A percentile compares a stretch with the other conserved stretches of the same genome.
These are phyloP conservation scores for Aurinia saxatilis DNA, from an alignment of 345 rosid species.

Conservation along the genomic window DNA sequence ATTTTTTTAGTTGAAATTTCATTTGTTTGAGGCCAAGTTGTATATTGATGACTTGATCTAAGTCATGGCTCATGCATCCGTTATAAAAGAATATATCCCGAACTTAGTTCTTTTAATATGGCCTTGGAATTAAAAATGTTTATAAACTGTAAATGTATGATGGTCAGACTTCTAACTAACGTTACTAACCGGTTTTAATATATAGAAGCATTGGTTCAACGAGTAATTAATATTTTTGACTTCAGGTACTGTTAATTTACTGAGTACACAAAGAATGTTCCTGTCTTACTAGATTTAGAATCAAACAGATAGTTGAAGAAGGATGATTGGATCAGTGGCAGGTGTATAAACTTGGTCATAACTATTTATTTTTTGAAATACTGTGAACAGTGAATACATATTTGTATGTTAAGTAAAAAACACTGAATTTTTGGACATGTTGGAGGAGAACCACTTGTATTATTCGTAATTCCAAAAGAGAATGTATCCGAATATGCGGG, in stretches of 20 bases:
- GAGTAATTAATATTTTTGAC: not conserved
- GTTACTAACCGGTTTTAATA: not conserved
- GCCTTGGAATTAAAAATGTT: too few relatives aligned
- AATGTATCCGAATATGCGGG: constrained; percentile 13
- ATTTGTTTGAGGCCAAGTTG: not conserved
- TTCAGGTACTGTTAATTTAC: not conserved
- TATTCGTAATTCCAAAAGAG: constrained; percentile 17
- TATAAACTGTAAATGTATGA: not conserved
- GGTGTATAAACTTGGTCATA: too few relatives aligned
- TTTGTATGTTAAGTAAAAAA: constrained; percentile 2
- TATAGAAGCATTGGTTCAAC: not conserved
- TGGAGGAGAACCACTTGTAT: constrained; percentile 22
- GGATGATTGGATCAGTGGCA: too few relatives aligned
- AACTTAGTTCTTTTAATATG: not conserved
- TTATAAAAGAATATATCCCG: not conserved
- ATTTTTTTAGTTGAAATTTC: too few relatives aligned
- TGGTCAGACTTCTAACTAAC: not conserved
- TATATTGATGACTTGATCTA: not conserved
- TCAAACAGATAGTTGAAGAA: too few relatives aligned
- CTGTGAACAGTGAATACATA: constrained; percentile 8
- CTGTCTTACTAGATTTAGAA: not conserved
- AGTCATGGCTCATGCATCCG: not conserved
- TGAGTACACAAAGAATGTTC: not conserved
- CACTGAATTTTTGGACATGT: constrained; percentile 13
- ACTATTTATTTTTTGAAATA: not conserved